phyloP scores from a whole-genome alignment of 1,139 yeast genomes.

The Zygosaccharomyces sapae region DNA sequence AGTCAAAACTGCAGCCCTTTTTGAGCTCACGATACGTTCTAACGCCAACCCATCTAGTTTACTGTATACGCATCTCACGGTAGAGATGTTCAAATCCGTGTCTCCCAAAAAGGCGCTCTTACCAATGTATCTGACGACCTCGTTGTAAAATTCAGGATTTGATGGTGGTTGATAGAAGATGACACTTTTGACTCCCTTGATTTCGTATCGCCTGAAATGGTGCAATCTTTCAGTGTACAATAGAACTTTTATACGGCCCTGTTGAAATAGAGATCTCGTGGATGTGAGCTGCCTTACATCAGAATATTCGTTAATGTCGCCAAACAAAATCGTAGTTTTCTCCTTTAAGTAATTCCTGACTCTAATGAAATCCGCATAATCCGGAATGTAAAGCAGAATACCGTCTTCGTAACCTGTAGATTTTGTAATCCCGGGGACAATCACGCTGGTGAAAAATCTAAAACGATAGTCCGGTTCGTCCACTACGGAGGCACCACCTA shows the following conservation, averaged over 20 bases:
- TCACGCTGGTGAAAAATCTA: constrained; percentile 68
- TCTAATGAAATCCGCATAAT: constrained; percentile 81
- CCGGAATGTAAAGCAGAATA: constrained; percentile 73
- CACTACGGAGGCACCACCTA: constrained; percentile 46
- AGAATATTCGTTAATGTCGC: constrained; percentile 78
- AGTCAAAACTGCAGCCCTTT: constrained; percentile 64
- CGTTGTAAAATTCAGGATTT: constrained; percentile 79
- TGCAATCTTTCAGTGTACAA: constrained; percentile 91
- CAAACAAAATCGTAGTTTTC: constrained; percentile 54
- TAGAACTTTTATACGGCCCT: constrained; percentile 65
- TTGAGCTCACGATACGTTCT: constrained; percentile 83
- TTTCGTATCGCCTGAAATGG: constrained; percentile 79
- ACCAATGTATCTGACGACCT: constrained; percentile 53
- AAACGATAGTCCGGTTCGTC: constrained; percentile 78
- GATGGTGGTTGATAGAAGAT: constrained; percentile 81
- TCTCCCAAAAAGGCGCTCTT: constrained; percentile 41
- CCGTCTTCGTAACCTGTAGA: constrained; percentile 60
- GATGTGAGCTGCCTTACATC: constrained; percentile 65
- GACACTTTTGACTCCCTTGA: constrained; percentile 81
- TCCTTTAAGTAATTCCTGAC: constrained; percentile 67
- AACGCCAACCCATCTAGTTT: constrained; percentile 77
- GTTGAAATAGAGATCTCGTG: constrained; percentile 61
- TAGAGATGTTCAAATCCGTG: constrained; percentile 60
- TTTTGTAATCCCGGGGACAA: constrained; percentile 64
- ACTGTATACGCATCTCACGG: constrained; percentile 64